Base-by-base conservation (phyloP, 768 basidiomycete genomes). In the Leccinum obscurum region DNA sequence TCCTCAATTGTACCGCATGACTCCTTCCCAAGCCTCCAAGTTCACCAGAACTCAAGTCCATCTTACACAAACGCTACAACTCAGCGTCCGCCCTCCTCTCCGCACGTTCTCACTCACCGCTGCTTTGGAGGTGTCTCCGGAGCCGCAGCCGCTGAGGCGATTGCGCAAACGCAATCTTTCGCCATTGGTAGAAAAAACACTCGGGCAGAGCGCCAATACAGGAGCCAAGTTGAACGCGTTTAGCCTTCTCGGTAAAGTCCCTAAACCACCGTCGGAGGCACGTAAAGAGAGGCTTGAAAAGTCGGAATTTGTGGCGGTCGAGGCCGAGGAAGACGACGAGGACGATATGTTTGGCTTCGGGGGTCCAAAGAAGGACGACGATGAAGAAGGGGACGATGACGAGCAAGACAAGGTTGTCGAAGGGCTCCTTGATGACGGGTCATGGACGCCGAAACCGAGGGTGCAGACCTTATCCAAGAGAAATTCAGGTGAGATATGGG, bases 251-350 rank as follows among this genome's bases (percentile, higher is more conserved):
- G 72, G 63, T 56, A 75, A 67, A 66, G 57, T 46, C 35, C 56
- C 17, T 61, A 66, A 64, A 66, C 49, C 64, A 67, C 57, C 59
- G 50, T 57, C 57, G 46, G 65, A 66, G 63, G 64, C 64, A 65
- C 64, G 73, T 64, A 72, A 72, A 55, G 62, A 75, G 65, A 74
- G 71, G 53, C 70, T 77, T 26, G 77, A 79, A 17, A 78, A 80
- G 57, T 84, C 84, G 1, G 88, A 85, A 62, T 91, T 86, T 64
- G 77, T 93, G 26, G 84, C 85, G 62, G 83, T 80, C 10, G 89
- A 93, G 72, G 92, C 92, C 4, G 82, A 87, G 62, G 92, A 93
- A 63, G 91, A 89, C 13, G 92, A 93, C 66, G 92, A 93, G 60
- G 92, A 93, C 41, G 83, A 84, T 13, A 75, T 79, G 68, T 80